A percentile compares a stretch with the other conserved stretches of the same genome.
Conservation (phyloP, 2,329 filamentous ascomycete genomes). For the Nakataea oryzae region DNA sequence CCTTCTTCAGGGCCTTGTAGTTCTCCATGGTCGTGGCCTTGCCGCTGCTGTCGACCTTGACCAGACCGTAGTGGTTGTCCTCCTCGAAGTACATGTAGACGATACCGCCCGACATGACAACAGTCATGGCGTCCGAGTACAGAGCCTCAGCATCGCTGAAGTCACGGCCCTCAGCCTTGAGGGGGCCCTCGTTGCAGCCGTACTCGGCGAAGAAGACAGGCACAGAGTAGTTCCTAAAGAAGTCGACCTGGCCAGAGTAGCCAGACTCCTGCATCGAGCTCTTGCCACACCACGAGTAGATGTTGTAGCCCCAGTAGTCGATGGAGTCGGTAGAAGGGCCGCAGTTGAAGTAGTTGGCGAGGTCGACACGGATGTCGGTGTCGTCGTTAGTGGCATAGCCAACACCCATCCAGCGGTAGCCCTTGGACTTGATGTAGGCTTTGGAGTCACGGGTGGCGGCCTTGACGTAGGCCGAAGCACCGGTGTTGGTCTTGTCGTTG, state of each 20-base stretch:
- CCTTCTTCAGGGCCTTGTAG: constrained; percentile 61
- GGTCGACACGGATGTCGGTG: constrained; percentile 64
- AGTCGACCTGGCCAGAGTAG: constrained; percentile 71
- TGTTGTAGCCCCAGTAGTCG: constrained; percentile 99
- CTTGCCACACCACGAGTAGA: constrained; percentile 97
- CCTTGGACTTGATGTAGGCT: constrained; percentile 75
- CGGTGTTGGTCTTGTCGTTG: constrained; percentile 80
- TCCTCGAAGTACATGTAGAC: constrained; percentile 99
- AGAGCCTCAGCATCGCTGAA: constrained; percentile 82
- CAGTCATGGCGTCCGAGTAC: constrained; percentile 70
- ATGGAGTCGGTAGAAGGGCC: constrained; percentile 57
- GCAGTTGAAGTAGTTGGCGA: constrained; percentile 94
- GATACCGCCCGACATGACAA: constrained; percentile 88
- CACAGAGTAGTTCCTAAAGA: constrained; percentile 83
- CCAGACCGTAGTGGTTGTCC: constrained; percentile 77
- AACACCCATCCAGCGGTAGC: constrained; percentile 72
- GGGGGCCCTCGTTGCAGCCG: constrained; percentile 65
- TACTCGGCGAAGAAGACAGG: constrained; percentile 99
- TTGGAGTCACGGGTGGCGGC: constrained; percentile 95
- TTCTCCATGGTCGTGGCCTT: constrained; percentile 59
- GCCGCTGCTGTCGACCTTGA: constrained; percentile 43
- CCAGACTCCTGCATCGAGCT: constrained; percentile 68
- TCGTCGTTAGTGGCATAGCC: constrained; percentile 97
- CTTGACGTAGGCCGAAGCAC: constrained; percentile 90
- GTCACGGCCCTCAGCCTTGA: constrained; percentile 53